Conservation (phyloP, 306 rosid genomes). For the Abrus precatorius region DNA sequence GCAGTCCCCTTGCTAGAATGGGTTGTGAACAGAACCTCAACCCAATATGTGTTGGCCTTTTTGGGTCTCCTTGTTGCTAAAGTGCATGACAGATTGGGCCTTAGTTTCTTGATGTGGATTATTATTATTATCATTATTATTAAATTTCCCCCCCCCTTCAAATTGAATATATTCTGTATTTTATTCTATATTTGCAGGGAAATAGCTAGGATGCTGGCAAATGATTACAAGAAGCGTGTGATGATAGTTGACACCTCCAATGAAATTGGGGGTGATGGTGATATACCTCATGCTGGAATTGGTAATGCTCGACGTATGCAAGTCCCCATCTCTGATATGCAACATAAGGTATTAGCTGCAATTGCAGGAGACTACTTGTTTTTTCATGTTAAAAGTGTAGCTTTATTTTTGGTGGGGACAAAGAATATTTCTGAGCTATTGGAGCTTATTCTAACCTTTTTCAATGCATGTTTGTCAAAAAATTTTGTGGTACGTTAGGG, state of each 20-base stretch:
- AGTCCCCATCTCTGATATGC: conserved; percentile 87
- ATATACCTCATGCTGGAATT: conserved; percentile 95
- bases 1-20: too few relatives aligned
- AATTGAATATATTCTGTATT: conserved; percentile 23
- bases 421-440: neutral
- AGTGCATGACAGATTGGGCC: too few relatives aligned
- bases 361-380: conserved; percentile 28
- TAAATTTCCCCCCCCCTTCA: neutral
- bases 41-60: too few relatives aligned
- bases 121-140: neutral
- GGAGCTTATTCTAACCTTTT: neutral
- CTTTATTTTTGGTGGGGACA: conserved; percentile 8
- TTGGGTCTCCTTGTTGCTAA: too few relatives aligned
- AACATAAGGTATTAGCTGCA: conserved; percentile 72
- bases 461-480: neutral
- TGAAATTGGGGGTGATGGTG: conserved; percentile 99
- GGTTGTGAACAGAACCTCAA: too few relatives aligned
- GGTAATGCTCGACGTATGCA: conserved; percentile 98
- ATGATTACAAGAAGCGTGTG: conserved; percentile 91
- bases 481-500: neutral
- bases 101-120: neutral
- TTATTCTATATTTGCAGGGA: conserved; percentile 65
- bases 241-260: conserved; percentile 99
- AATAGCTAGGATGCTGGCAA: conserved; percentile 93
- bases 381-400: conserved; percentile 38